phyloP scores from a whole-genome alignment of 139 green algal genomes.

The Marvania coccoides region DNA sequence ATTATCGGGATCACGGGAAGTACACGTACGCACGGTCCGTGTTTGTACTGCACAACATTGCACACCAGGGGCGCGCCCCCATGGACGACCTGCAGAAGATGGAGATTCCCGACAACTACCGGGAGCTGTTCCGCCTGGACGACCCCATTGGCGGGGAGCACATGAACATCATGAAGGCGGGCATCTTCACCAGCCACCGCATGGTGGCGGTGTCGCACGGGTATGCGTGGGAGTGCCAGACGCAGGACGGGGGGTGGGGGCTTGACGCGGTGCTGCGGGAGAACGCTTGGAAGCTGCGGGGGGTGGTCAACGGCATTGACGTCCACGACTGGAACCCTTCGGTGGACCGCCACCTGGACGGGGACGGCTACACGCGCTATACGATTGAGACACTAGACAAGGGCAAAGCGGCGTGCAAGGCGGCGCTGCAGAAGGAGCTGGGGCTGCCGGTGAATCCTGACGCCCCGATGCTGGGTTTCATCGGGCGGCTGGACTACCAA shows the following conservation, averaged over 20 bases:
- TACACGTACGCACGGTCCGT: slow-evolving; percentile 79
- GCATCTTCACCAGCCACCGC: slow-evolving; percentile 70
- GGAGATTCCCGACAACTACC: slow-evolving; percentile 75
- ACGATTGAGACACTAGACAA: slow-evolving; percentile 36
- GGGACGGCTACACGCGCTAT: slow-evolving; percentile 73
- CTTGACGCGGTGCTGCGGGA: slow-evolving; percentile 79
- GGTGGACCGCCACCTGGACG: slow-evolving; percentile 50
- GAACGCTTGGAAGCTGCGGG: slow-evolving; percentile 71
- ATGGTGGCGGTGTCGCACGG: slow-evolving; percentile 32
- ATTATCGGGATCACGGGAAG: slow-evolving; percentile 94
- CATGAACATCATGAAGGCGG: slow-evolving; percentile 98
- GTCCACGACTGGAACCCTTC: slow-evolving; percentile 69
- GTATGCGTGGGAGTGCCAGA: slow-evolving; percentile 97
- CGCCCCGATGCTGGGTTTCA: slow-evolving; percentile 83
- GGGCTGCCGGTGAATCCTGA: slow-evolving; percentile 81
- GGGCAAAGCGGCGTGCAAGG: slow-evolving; percentile 85
- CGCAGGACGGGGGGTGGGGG: slow-evolving; percentile 91
- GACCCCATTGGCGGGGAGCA: slow-evolving; percentile 93
- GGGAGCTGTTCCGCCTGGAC: slow-evolving; percentile 55
- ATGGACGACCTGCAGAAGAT: slow-evolving; percentile 71
- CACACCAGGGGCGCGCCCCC: slow-evolving; percentile 85
- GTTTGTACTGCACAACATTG: slow-evolving; percentile 91
- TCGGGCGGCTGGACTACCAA: slow-evolving; percentile 91
- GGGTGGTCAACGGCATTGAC: slow-evolving; percentile 94
- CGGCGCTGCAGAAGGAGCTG: slow-evolving; percentile 79